Evolutionary conservation across 176 grass and related monocot genomes (phyloP).

Genomic region (Aegilops longissima): DNA sequence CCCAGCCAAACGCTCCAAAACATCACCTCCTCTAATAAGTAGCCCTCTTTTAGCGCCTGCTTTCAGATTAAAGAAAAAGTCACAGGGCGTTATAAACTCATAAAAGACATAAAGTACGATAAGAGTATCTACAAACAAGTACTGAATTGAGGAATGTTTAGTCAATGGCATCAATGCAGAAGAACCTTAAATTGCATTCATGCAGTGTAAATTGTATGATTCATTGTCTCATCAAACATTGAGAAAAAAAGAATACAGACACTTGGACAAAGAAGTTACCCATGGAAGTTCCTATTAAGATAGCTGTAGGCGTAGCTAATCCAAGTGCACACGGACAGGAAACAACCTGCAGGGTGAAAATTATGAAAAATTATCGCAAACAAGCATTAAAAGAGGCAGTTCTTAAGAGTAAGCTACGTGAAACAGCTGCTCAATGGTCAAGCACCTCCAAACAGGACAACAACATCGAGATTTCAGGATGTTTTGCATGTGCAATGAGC

Average conservation of each 20-base stretch:
- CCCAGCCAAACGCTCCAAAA: constrained; percentile 87
- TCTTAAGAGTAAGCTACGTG: not conserved
- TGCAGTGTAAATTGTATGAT: not conserved
- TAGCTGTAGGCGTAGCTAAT: constrained; percentile 94
- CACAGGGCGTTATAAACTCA: not conserved
- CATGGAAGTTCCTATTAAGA: constrained; percentile 92
- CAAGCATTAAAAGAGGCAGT: not conserved
- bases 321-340: constrained; percentile 96
- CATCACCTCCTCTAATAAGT: constrained; percentile 95
- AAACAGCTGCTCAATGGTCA: constrained; percentile 4
- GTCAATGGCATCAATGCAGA: not conserved
- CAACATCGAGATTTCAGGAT: constrained; percentile 14
- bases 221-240: constrained; percentile 10
- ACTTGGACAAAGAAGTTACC: constrained; percentile 50
- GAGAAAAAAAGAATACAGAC: constrained; percentile 4
- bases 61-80: constrained; percentile 21
- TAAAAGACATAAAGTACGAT: constrained; percentile 4
- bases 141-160: not conserved
- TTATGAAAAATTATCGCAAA: constrained; percentile 15
- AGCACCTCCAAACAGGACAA: not conserved
- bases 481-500: not conserved
- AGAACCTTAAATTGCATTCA: not conserved
- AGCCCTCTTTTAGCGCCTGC: constrained; percentile 89
- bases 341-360: constrained; percentile 66
- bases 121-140: not conserved